Conservation (phyloP, 23 red algal species). For the Gracilaria gracilis region DNA sequence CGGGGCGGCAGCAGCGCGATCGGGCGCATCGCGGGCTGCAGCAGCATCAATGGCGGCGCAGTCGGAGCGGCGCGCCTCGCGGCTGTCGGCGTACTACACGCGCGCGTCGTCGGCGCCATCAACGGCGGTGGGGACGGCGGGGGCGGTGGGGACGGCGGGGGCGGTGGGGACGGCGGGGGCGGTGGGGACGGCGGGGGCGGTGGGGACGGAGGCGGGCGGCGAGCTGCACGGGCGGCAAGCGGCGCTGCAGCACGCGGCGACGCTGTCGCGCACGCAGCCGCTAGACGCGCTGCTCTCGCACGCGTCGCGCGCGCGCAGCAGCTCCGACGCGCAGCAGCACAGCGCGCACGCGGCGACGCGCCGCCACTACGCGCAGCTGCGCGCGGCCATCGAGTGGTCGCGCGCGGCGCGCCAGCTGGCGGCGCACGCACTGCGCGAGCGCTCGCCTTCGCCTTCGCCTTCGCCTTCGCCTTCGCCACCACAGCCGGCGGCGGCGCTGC, state of each 20-base stretch:
- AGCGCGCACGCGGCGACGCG: neutral
- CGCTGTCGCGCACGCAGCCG: neutral
- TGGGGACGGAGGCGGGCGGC: no score
- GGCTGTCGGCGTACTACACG: slow-evolving; percentile 9
- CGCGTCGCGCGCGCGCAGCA: neutral
- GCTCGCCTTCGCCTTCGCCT: no score
- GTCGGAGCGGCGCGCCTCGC: slow-evolving; percentile 6
- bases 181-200: neutral
- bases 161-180: neutral
- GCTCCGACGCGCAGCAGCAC: neutral
- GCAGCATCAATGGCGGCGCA: neutral
- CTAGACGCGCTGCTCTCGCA: neutral
- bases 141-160: neutral
- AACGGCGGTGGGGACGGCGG: neutral
- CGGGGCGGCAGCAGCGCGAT: no score
- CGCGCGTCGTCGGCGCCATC: neutral
- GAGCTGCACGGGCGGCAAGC: neutral
- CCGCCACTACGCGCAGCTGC: slow-evolving; percentile 3
- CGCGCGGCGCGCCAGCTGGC: neutral
- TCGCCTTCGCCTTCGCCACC: no score
- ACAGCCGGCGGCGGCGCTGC: neutral
- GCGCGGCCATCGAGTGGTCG: neutral
- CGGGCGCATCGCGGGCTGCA: no score
- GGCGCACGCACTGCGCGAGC: neutral
- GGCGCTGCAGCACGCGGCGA: neutral